These are phyloP conservation scores for Cercospora berteroae DNA, from an alignment of 2,329 filamentous ascomycete genomes.

Conservation along the genomic window DNA sequence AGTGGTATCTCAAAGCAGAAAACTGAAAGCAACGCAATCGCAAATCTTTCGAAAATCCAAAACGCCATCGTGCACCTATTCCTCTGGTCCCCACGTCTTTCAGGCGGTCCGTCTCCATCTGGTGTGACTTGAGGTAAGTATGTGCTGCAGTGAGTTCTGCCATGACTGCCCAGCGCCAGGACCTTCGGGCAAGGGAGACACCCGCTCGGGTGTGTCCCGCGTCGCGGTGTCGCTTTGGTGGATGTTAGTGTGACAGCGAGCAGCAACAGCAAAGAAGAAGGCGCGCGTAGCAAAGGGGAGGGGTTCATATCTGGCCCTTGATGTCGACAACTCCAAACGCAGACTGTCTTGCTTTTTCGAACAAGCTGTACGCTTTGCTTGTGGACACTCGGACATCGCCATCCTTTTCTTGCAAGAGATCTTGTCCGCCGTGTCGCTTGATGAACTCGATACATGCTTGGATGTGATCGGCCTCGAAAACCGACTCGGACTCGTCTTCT, in stretches of 20 bases:
- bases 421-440: constrained; percentile 71
- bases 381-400: constrained; percentile 67
- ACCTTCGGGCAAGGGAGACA: neutral
- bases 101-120: neutral
- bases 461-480: constrained; percentile 29
- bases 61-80: neutral
- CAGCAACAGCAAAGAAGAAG: neutral
- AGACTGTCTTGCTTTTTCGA: constrained; percentile 68
- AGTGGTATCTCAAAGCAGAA: neutral
- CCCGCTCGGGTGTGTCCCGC: neutral
- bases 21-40: neutral
- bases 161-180: neutral
- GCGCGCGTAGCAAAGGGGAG: neutral
- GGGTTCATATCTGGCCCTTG: constrained; percentile 81
- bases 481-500: constrained; percentile 68
- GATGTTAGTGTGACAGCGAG: constrained; percentile 7
- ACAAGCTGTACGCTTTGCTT: constrained; percentile 68
- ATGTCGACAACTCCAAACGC: constrained; percentile 91
- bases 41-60: neutral
- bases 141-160: neutral
- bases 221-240: neutral
- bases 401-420: constrained; percentile 72
- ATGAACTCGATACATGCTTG: constrained; percentile 76
- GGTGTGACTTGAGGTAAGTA: neutral
- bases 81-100: neutral